Percentiles rank a stretch among this genome's conserved stretches.
These are phyloP conservation scores for Colletotrichum neosansevieriae DNA, from an alignment of 2,329 filamentous ascomycete species.

Conservation along the genomic window DNA sequence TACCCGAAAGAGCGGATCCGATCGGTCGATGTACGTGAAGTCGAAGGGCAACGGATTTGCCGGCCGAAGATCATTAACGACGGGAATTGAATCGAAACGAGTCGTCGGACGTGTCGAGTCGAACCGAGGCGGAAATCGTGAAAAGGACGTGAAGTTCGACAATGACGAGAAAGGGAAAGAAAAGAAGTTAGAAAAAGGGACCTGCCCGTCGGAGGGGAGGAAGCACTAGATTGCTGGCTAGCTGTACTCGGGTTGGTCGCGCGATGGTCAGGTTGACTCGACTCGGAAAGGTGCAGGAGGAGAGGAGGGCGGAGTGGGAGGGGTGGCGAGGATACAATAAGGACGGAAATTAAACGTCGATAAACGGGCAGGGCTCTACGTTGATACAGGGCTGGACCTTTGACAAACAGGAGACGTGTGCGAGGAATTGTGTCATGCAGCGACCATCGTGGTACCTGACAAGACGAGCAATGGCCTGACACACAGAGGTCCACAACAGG, in stretches of 20 bases:
- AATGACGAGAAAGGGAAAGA: constrained; percentile 14
- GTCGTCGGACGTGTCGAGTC: constrained; percentile 29
- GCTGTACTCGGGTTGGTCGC: constrained; percentile 34
- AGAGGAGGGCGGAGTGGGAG: constrained; percentile 33
- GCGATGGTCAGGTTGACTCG: constrained; percentile 40
- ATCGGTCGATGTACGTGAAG: constrained; percentile 15
- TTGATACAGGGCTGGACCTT: constrained; percentile 31
- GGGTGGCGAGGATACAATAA: constrained; percentile 41
- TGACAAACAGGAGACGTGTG: constrained; percentile 35
- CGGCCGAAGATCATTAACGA: constrained; percentile 37
- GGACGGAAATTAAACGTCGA: constrained; percentile 41
- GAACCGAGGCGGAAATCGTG: constrained; percentile 41
- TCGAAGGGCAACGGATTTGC: constrained; percentile 23
- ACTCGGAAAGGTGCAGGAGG: constrained; percentile 38
- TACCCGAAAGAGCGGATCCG: constrained; percentile 1
- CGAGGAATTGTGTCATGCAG: constrained; percentile 40
- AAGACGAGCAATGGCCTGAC: constrained; percentile 36
- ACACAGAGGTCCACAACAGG: constrained; percentile 38
- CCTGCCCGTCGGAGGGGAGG: constrained; percentile 50
- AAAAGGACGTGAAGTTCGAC: constrained; percentile 9
- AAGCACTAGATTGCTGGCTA: constrained; percentile 32
- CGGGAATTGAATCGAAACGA: constrained; percentile 19
- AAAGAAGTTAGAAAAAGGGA: constrained; percentile 44
- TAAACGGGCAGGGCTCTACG: constrained; percentile 31
- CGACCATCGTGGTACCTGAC: constrained; percentile 36